These are phyloP conservation scores for Capsicum chinense DNA, from an alignment of 257 asterid species.

Conservation along the genomic window DNA sequence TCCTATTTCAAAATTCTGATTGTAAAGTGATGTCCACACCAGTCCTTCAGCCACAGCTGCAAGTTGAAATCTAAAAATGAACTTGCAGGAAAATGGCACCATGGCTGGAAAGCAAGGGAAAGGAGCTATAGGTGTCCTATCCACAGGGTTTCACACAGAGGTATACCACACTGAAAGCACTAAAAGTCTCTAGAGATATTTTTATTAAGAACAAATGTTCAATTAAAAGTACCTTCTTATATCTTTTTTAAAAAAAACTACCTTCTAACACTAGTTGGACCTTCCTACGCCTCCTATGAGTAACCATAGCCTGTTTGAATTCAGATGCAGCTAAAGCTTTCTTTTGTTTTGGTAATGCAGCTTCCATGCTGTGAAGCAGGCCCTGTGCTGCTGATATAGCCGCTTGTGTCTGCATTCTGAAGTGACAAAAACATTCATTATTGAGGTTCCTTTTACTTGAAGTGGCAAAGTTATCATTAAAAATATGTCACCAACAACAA, in stretches of 20 bases:
- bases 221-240: neutral
- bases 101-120: neutral
- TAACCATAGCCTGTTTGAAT: slow-evolving; percentile 73
- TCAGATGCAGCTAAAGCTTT: slow-evolving; percentile 61
- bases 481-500: neutral
- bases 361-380: slow-evolving; percentile 75
- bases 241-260: slow-evolving; percentile 13
- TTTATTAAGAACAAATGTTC: slow-evolving; percentile 6
- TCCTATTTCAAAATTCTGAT: slow-evolving; percentile 17
- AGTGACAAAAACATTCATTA: slow-evolving; percentile 11
- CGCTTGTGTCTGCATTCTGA: slow-evolving; percentile 63
- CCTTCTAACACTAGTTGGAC: slow-evolving; percentile 55
- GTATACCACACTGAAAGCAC: slow-evolving; percentile 11
- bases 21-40: neutral
- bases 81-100: neutral
- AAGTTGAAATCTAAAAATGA: neutral
- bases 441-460: slow-evolving; percentile 2
- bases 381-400: slow-evolving; percentile 66
- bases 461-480: neutral
- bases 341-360: slow-evolving; percentile 77
- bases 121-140: neutral
- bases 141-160: neutral
- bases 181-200: neutral
- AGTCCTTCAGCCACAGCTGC: neutral
- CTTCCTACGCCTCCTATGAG: slow-evolving; percentile 65